Evolutionary conservation across 2,329 filamentous ascomycete genomes (phyloP), one percentile per base, ranked within the genome.

Genomic region (Xylariaceae sp.): DNA sequence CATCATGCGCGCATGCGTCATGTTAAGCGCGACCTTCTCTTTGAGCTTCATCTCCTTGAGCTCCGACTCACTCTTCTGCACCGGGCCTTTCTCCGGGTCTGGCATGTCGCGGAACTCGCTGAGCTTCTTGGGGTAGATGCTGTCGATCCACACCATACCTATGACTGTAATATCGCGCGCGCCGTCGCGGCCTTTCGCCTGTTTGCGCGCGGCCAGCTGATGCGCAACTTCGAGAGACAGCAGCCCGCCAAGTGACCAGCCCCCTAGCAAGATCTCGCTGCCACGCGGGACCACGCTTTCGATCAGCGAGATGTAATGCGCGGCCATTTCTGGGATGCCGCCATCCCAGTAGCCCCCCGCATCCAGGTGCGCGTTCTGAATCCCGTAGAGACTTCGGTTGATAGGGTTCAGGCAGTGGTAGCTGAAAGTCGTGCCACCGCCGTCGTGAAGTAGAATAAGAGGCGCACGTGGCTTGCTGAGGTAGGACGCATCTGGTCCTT

Each of bases 371-470:
- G 76, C 73, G 54, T 81, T 81, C 44, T 68, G 61, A 41, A 82
- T 75, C 38, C 69, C 78, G 47, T 73, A 78, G 29, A 78, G 59
- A 15, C 64, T 59, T 4, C 78, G 73, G 26, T 61, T 59, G 17
- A 81, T 62, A 1, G 64, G 53, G 15, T 70, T 66, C 3, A 82
- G 64, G 47, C 71, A 73, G 58, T 77, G 69, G 56, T 81, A 81
- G 49, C 68, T 69, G 53, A 77, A 79, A 2, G 70, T 72, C 2
- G 78, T 81, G 53, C 78, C 78, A 49, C 78, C 76, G 48, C 78
- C 78, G 47, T 82, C 78, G 59, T 82, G 78, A 30, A 81, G 63
- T 33, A 82, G 67, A 43, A 82, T 63, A 35, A 79, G 62, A 2
- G 78, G 76, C n/a, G 64, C 50, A 9, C 46, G 52, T 24, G 51